These are phyloP conservation scores for Xylariales sp. DNA, from an alignment of 2,329 filamentous ascomycete genomes.

Conservation along the genomic window DNA sequence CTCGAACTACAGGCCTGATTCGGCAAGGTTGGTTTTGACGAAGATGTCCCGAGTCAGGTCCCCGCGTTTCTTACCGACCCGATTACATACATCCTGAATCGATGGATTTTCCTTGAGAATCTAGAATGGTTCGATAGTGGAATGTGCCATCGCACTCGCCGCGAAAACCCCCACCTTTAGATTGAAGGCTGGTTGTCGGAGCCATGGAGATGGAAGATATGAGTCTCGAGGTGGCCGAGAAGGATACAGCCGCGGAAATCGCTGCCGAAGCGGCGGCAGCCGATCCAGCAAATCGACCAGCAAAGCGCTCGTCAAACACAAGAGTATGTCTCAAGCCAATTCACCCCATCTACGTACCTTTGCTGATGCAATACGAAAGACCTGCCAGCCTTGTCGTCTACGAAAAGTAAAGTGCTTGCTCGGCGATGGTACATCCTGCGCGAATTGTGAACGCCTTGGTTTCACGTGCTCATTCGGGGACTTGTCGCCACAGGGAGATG, in stretches of 20 bases:
- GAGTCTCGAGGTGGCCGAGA: slow-evolving; percentile 28
- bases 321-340: slow-evolving; percentile 36
- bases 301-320: slow-evolving; percentile 35
- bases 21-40: slow-evolving; percentile 1
- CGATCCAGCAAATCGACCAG: slow-evolving; percentile 27
- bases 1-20: slow-evolving; percentile 7
- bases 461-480: slow-evolving; percentile 55
- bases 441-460: slow-evolving; percentile 54
- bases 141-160: neutral
- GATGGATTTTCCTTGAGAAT: neutral
- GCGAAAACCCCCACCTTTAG: neutral
- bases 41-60: slow-evolving; percentile 1
- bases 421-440: slow-evolving; percentile 46
- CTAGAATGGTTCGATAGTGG: neutral
- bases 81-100: neutral
- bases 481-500: slow-evolving; percentile 28
- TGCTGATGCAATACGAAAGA: neutral
- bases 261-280: slow-evolving; percentile 27
- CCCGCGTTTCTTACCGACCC: slow-evolving; percentile 2
- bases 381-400: slow-evolving; percentile 13
- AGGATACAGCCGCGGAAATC: slow-evolving; percentile 29
- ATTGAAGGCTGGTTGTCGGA: slow-evolving; percentile 4
- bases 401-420: slow-evolving; percentile 55
- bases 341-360: slow-evolving; percentile 43
- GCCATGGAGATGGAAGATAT: slow-evolving; percentile 31